Evolutionary conservation across 139 green algal species (phyloP).

Genomic region (Pseudopediastrum boryanum): DNA sequence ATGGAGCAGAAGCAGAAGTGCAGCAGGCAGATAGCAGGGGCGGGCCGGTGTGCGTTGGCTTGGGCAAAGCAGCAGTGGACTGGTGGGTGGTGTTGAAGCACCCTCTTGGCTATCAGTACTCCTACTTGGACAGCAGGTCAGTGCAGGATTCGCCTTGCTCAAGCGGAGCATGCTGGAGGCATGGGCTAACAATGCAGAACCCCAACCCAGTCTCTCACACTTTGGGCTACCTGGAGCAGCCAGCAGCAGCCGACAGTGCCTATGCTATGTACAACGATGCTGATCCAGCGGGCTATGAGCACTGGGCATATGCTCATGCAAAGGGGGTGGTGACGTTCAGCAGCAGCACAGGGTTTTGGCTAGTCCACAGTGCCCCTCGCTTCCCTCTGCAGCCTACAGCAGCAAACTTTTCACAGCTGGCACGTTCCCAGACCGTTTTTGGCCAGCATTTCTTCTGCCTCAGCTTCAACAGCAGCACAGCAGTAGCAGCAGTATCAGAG

Average conservation of each 20-base stretch:
- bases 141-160: background rate
- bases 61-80: background rate
- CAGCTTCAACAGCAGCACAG: background rate
- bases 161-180: conserved; percentile 17
- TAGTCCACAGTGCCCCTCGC: conserved; percentile 26
- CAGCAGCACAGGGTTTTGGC: conserved; percentile 24
- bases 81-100: conserved; percentile 38
- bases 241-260: background rate
- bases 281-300: conserved; percentile 25
- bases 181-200: conserved; percentile 22
- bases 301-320: conserved; percentile 29
- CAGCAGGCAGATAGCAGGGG: background rate
- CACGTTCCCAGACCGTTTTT: conserved; percentile 21
- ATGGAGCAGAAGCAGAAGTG: background rate
- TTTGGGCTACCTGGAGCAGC: conserved; percentile 3
- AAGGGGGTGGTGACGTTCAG: conserved; percentile 34
- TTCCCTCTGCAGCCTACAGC: conserved; percentile 7
- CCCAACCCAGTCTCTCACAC: conserved; percentile 31
- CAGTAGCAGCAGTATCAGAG: background rate
- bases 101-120: conserved; percentile 18
- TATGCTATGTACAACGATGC: conserved; percentile 30
- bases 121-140: conserved; percentile 23
- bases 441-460: conserved; percentile 35
- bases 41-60: conserved; percentile 2
- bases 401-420: background rate